Evolutionary conservation across 2,329 filamentous ascomycete species (phyloP).

Genomic region (Colletotrichum nymphaeae): DNA sequence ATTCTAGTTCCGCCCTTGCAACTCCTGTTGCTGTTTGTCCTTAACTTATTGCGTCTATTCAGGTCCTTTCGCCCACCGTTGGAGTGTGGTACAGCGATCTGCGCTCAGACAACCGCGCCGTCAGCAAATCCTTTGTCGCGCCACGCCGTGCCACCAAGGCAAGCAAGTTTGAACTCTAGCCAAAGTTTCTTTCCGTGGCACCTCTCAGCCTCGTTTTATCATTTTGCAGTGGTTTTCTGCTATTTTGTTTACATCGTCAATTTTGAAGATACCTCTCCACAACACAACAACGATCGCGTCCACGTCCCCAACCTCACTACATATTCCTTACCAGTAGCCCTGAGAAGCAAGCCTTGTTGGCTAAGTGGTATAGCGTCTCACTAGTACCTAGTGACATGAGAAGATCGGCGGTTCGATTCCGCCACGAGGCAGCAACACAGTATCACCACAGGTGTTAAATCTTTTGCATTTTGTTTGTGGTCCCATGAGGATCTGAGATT

Average conservation of each 20-base stretch:
- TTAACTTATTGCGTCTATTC: not conserved
- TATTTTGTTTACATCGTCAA: not conserved
- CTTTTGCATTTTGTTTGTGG: not conserved
- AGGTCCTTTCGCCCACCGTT: too few species aligned
- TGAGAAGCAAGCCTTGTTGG: conserved; percentile 27
- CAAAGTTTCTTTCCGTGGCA: not conserved
- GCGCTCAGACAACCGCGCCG: not conserved
- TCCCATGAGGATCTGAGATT: too few species aligned
- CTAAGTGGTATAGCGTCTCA: conserved; percentile 39
- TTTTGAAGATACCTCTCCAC: not conserved
- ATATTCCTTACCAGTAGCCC: not conserved
- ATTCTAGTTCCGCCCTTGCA: too few species aligned
- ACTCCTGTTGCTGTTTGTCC: too few species aligned
- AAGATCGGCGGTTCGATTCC: conserved; percentile 38
- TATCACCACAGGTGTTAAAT: too few species aligned
- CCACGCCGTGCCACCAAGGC: not conserved
- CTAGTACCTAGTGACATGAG: conserved; percentile 36
- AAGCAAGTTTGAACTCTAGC: not conserved
- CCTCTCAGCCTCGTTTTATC: not conserved
- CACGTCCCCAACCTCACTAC: not conserved
- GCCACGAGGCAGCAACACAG: conserved; percentile 22
- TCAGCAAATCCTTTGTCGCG: not conserved
- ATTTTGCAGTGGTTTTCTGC: too few species aligned
- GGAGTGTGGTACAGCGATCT: not conserved
- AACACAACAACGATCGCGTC: not conserved